Base-by-base conservation (phyloP, 2,329 filamentous ascomycete species). In the Celoporthe dispersa region DNA sequence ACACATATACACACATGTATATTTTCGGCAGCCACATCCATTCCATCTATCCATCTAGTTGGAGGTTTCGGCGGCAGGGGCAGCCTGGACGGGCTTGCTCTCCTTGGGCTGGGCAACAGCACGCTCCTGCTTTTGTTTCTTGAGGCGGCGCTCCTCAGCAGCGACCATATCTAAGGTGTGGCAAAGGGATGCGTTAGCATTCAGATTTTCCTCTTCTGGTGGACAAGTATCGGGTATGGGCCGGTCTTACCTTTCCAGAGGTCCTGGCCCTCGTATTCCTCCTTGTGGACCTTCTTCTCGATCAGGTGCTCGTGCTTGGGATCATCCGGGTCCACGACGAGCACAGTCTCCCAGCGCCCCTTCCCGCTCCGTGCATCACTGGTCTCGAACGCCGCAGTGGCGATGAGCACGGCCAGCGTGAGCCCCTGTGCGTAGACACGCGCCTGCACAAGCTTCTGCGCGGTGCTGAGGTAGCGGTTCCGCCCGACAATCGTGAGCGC, bases 341-440 rank as follows among this genome's bases (percentile, higher is more conserved):
- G 90, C 75, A 97, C 86, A 1, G 92, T 96, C 87, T 97, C 91
- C 92, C 92, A 97, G 79, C 91, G 87, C 73, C 91, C 92, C 77
- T 87, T 87, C 64, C 93, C 93, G 78, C 87, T 88, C 78, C 90
- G 90, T 74, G 91, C 92, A 81, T 99, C 96, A 67, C 81, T 82
- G 73, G 88, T 85, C 88, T 98, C 94, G 76, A 98, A 92, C 14
- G 89, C 92, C 62, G 95, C 94, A 41, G 90, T 92, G 69, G 93
- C 89, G 77, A 97, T 87, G 69, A 98, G 85, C 66, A 97, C 93
- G 73, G 91, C 92, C 62, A 98, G 84, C 6, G 94, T 97, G 75
- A 97, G 84, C 7, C 92, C 94, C 84, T 98, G 94, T 3, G 94
- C 94, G 81, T 97, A 97, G 74, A 98, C 92, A 87, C 94, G 91